Conservation (phyloP, 2,329 filamentous ascomycete genomes). For the Ascochyta clinopodiicola region DNA sequence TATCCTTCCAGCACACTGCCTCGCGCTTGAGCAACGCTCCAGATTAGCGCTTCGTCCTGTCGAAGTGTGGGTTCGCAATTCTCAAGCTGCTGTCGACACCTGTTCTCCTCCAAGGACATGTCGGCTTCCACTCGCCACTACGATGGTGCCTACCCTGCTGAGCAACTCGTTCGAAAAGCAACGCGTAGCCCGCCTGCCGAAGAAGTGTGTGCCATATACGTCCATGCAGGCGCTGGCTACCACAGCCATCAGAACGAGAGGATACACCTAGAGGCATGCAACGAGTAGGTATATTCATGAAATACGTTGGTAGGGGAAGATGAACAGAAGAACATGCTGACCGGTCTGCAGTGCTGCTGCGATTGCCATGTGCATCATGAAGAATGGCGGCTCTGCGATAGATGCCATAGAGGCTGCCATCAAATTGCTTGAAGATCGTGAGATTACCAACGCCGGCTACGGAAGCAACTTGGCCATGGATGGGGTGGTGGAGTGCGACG, state of each 20-base stretch:
- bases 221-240: slow-evolving; percentile 94
- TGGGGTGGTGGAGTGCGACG: slow-evolving; percentile 92
- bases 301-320: background rate
- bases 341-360: slow-evolving; percentile 71
- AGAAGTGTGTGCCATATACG: slow-evolving; percentile 79
- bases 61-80: slow-evolving; percentile 24
- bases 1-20: background rate
- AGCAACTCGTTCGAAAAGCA: slow-evolving; percentile 47
- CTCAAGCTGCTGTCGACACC: slow-evolving; percentile 34
- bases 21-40: background rate
- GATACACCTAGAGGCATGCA: slow-evolving; percentile 84
- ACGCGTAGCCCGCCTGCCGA: slow-evolving; percentile 47
- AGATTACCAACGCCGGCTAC: slow-evolving; percentile 96
- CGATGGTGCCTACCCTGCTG: slow-evolving; percentile 32
- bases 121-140: slow-evolving; percentile 27
- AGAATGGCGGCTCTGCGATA: slow-evolving; percentile 77
- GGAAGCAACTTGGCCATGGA: slow-evolving; percentile 94
- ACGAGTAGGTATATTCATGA: slow-evolving; percentile 68
- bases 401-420: slow-evolving; percentile 92
- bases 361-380: slow-evolving; percentile 81
- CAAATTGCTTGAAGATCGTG: slow-evolving; percentile 85
- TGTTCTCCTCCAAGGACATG: slow-evolving; percentile 36
- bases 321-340: slow-evolving; percentile 14
- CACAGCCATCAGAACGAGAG: slow-evolving; percentile 87
- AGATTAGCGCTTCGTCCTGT: background rate